phyloP scores from a whole-genome alignment of 1,284 basidiomycete species.

The Rhodotorula sp. region DNA sequence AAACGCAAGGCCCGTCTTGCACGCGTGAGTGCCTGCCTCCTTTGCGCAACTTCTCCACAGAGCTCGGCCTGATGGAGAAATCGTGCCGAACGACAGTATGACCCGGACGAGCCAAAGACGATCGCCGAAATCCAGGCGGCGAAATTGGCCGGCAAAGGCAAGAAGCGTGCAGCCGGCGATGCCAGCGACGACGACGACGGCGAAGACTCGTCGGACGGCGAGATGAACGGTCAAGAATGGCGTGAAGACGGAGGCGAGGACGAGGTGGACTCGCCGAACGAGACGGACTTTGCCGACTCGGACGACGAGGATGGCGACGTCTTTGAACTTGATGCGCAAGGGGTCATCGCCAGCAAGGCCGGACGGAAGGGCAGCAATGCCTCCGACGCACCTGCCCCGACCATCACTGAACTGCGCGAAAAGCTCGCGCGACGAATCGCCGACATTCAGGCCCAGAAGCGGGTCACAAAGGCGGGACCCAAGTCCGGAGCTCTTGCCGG shows the following conservation, averaged over 20 bases:
- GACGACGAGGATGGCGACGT: slow-evolving; percentile 50
- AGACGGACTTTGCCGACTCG: slow-evolving; percentile 41
- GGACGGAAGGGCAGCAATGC: slow-evolving; percentile 56
- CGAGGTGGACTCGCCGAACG: slow-evolving; percentile 47
- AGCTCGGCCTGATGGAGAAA: no score
- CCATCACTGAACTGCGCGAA: slow-evolving; percentile 66
- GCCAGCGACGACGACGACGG: slow-evolving; percentile 46
- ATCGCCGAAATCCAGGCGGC: slow-evolving; percentile 64
- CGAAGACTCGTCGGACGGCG: slow-evolving; percentile 46
- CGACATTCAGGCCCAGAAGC: slow-evolving; percentile 57
- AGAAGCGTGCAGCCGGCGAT: slow-evolving; percentile 48
- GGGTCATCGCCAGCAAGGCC: slow-evolving; percentile 56
- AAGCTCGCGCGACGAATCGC: slow-evolving; percentile 77
- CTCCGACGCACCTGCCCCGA: slow-evolving; percentile 31
- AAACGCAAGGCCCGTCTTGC: slow-evolving; percentile 78
- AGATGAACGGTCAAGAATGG: slow-evolving; percentile 30
- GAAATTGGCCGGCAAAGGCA: slow-evolving; percentile 54
- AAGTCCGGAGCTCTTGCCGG: not conserved
- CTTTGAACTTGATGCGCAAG: slow-evolving; percentile 45
- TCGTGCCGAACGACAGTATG: slow-evolving; percentile 60
- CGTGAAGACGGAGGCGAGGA: slow-evolving; percentile 16
- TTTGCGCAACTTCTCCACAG: no score
- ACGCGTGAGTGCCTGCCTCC: slow-evolving; percentile 59
- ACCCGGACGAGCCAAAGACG: slow-evolving; percentile 81
- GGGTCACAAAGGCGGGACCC: slow-evolving; percentile 49